Percentiles rank a stretch among this genome's conserved stretches.
phyloP scores from a whole-genome alignment of 768 basidiomycete genomes.

The Plicaturopsis crispa region DNA sequence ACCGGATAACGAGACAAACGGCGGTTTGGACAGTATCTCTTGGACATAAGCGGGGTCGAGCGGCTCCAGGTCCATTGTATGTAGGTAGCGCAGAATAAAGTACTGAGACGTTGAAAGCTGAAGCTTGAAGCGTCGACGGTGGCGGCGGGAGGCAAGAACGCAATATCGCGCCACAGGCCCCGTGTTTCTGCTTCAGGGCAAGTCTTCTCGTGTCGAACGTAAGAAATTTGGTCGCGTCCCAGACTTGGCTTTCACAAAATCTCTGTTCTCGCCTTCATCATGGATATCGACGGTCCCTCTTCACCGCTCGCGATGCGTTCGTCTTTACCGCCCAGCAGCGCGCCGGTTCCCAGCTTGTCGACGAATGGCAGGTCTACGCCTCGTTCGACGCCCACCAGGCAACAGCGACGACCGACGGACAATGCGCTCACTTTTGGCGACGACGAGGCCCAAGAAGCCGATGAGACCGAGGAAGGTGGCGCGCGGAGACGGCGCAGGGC shows the following conservation, averaged over 20 bases:
- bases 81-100: too few species aligned
- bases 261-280: constrained; percentile 23
- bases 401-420: constrained; percentile 32
- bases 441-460: constrained; percentile 38
- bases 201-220: too few species aligned
- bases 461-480: constrained; percentile 26
- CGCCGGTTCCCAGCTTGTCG: constrained; percentile 30
- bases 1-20: constrained; percentile 65
- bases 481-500: constrained; percentile 40
- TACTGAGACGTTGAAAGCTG: too few species aligned
- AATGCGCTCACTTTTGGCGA: constrained; percentile 51
- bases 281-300: constrained; percentile 52
- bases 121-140: background rate
- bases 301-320: constrained; percentile 49
- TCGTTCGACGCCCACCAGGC: constrained; percentile 21
- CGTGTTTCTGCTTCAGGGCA: too few species aligned
- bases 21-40: constrained; percentile 56
- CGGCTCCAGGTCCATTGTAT: constrained; percentile 39
- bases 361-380: constrained; percentile 22
- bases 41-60: constrained; percentile 61
- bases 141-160: background rate
- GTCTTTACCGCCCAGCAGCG: constrained; percentile 44
- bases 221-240: constrained; percentile 11
- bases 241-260: constrained; percentile 3
- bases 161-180: background rate